phyloP scores from a whole-genome alignment of 1,284 basidiomycete genomes.

The Puccinia triticina region DNA sequence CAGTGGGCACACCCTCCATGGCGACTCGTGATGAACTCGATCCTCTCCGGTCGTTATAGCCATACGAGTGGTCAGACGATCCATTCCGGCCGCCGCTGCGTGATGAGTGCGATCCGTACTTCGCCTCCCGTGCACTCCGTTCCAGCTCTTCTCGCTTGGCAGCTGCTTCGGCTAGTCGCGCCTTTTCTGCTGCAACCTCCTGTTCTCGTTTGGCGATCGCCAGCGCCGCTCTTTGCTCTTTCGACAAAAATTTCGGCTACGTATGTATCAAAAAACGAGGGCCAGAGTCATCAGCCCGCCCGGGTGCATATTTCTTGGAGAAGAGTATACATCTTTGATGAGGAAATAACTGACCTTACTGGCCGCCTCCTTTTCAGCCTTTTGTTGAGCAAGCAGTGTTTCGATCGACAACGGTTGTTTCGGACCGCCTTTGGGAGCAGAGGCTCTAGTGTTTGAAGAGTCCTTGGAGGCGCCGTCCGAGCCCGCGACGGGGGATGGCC shows the following conservation, averaged over 20 bases:
- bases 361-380: constrained; percentile 80
- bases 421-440: neutral
- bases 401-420: constrained; percentile 67
- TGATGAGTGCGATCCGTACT: constrained; percentile 56
- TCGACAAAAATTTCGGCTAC: constrained; percentile 84
- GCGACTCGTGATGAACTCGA: constrained; percentile 34
- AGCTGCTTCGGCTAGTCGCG: constrained; percentile 19
- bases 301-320: neutral
- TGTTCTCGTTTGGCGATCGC: constrained; percentile 81
- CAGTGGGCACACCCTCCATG: constrained; percentile 49
- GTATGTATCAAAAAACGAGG: neutral
- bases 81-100: constrained; percentile 8
- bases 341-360: constrained; percentile 69
- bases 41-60: constrained; percentile 14
- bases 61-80: constrained; percentile 22
- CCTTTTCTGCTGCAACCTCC: constrained; percentile 63
- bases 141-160: constrained; percentile 69
- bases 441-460: neutral
- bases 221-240: constrained; percentile 81
- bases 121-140: constrained; percentile 66
- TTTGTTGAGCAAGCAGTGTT: constrained; percentile 79
- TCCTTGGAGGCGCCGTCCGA: neutral
- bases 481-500: constrained; percentile 36
- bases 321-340: neutral
- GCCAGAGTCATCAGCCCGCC: neutral